These are phyloP conservation scores for Colletotrichum costaricense DNA, from an alignment of 2,329 filamentous ascomycete species.

Conservation along the genomic window DNA sequence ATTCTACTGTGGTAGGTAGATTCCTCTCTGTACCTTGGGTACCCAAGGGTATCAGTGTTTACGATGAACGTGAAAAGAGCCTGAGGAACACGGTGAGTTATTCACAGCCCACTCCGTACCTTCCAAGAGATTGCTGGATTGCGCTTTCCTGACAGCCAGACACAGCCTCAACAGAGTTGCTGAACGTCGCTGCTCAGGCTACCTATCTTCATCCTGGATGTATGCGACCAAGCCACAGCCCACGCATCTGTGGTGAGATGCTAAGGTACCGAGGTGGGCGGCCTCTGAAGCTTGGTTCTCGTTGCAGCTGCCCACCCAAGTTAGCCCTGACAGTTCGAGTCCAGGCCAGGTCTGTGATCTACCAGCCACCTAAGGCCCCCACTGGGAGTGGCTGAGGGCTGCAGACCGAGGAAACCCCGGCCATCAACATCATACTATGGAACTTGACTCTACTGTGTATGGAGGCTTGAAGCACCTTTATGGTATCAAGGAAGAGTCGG, in stretches of 20 bases:
- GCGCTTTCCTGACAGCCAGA: conserved; percentile 1
- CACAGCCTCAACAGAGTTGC: conserved; percentile 20
- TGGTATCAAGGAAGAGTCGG: background rate
- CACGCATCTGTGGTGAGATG: background rate
- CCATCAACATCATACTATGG: background rate
- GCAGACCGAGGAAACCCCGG: background rate
- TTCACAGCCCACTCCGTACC: background rate
- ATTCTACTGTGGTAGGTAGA: background rate
- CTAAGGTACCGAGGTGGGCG: background rate
- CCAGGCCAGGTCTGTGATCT: background rate
- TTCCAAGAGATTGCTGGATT: background rate
- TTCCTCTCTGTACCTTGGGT: too few species aligned
- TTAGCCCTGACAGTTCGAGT: background rate
- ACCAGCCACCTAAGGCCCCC: background rate
- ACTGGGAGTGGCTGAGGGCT: background rate
- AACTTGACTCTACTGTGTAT: too few species aligned
- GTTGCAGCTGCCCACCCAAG: background rate
- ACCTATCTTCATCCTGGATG: background rate
- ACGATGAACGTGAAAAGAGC: background rate
- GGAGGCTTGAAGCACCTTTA: too few species aligned
- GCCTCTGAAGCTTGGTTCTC: background rate
- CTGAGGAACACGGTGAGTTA: background rate
- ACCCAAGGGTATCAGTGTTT: too few species aligned
- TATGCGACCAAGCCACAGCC: background rate
- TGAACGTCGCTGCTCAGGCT: background rate